Evolutionary conservation across 345 rosid species (phyloP), one percentile per base, ranked within the genome.

Genomic region (Salix brachista): DNA sequence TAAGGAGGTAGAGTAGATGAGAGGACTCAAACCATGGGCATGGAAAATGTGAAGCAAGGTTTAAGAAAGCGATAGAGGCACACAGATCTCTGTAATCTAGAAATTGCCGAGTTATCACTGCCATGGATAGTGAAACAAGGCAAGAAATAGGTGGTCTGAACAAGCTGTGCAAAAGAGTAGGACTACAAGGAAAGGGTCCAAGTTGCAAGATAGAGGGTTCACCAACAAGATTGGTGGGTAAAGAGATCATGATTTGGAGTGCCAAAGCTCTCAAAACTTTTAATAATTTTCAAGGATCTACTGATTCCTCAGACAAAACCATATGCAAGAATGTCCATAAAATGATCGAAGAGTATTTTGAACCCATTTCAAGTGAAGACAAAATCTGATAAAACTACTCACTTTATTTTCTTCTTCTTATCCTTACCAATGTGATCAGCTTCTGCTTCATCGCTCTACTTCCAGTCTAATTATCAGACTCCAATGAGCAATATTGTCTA

Each of bases 51-150:
- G 62, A 54, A 56, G 28, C 46, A 11, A 73, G 19, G 23, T 4
- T n/a, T 39, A 23, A 34, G 58, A 61, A 8, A 16, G 56, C 18
- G 83, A 82, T 44, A 36, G 76, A 71, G 72, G 83, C 85, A 77
- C 85, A 87, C 84, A 48, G 78, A 87, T 79, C 30, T 76, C 80
- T 66, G 77, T 66, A 54, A 81, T 56, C 50, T 72, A 69, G 34
- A 67, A 77, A 25, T 34, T 50, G 60, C 39, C 75, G 75, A 72
- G 58, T 3, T 30, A 30, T 30, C 32, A 30, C 32, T 30, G 32
- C 32, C 32, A 30, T 30, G 32, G 32, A 30, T 30, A 3, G 32
- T 30, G 32, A 70, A 56, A 54, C 71, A 46, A 64, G 71, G 39
- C 76, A 66, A 41, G 66, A 65, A 26, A 21, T 16, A 25, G 67